These are phyloP conservation scores for Evansstolkia leycettana DNA, from an alignment of 495 filamentous ascomycete species.

Conservation along the genomic window DNA sequence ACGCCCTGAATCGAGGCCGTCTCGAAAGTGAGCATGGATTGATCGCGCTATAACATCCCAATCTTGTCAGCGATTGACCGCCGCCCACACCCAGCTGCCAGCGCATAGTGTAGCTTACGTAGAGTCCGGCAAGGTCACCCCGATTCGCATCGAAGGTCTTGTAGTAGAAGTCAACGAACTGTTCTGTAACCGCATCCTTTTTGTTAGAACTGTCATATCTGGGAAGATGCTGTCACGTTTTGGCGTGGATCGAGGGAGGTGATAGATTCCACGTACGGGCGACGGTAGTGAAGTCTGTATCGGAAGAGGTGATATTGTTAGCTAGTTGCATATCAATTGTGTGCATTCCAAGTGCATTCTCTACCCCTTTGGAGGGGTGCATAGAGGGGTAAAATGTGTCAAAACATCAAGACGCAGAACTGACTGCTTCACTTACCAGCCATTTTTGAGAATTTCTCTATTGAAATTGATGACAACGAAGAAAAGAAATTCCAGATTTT, in stretches of 20 bases:
- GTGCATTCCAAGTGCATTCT: neutral
- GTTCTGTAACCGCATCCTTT: constrained; percentile 35
- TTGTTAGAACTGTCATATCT: constrained; percentile 6
- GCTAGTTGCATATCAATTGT: neutral
- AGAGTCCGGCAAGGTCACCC: constrained; percentile 49
- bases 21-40: constrained; percentile 95
- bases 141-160: constrained; percentile 65
- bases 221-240: too few relatives aligned
- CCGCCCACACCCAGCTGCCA: neutral
- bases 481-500: constrained; percentile 5
- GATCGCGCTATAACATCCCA: constrained; percentile 45
- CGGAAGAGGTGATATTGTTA: neutral
- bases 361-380: neutral
- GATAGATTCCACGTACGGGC: constrained; percentile 36
- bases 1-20: constrained; percentile 44
- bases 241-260: too few relatives aligned
- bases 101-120: constrained; percentile 58
- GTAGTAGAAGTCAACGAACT: constrained; percentile 88
- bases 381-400: constrained; percentile 11
- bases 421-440: constrained; percentile 17
- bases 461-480: constrained; percentile 1
- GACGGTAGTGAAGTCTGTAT: constrained; percentile 38
- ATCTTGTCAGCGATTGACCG: constrained; percentile 2
- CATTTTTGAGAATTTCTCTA: constrained; percentile 20
- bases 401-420: neutral